These are phyloP conservation scores for Claviceps digitariae DNA, from an alignment of 2,329 filamentous ascomycete genomes.

Conservation along the genomic window DNA sequence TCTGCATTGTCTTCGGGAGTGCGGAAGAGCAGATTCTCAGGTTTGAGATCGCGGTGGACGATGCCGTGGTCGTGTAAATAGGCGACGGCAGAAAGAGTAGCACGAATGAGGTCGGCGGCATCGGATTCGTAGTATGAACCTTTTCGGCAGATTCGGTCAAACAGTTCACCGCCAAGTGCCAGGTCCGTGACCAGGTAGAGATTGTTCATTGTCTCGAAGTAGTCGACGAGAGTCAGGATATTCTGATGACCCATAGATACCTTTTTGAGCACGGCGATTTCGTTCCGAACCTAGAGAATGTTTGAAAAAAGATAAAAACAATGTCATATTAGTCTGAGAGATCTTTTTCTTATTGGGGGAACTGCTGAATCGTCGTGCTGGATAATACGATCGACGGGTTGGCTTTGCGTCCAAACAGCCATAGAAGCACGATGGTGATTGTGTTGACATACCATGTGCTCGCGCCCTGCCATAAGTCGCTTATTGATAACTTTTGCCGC, in stretches of 20 bases:
- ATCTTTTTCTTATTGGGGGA: background rate
- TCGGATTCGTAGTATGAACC: conserved; percentile 98
- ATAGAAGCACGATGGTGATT: background rate
- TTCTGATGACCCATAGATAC: conserved; percentile 99
- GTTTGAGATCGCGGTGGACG: conserved; percentile 94
- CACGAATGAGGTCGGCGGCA: conserved; percentile 86
- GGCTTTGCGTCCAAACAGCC: background rate
- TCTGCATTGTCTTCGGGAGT: conserved; percentile 97
- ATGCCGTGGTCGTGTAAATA: conserved; percentile 98
- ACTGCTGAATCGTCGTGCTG: background rate
- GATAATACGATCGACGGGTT: background rate
- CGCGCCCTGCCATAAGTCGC: conserved; percentile 87
- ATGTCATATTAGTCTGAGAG: background rate
- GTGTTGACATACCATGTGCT: conserved; percentile 69
- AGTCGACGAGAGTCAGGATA: conserved; percentile 93
- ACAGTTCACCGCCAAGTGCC: conserved; percentile 88
- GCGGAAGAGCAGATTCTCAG: conserved; percentile 91
- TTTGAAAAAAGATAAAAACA: too few relatives aligned
- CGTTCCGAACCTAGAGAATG: conserved; percentile 65
- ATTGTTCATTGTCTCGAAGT: conserved; percentile 99
- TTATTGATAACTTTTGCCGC: conserved; percentile 99
- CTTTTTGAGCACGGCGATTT: conserved; percentile 92
- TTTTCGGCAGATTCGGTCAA: conserved; percentile 97
- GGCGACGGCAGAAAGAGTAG: conserved; percentile 90
- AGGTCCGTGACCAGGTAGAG: conserved; percentile 96